phyloP scores from a whole-genome alignment of 2,329 filamentous ascomycete genomes.

The Alternaria panax region DNA sequence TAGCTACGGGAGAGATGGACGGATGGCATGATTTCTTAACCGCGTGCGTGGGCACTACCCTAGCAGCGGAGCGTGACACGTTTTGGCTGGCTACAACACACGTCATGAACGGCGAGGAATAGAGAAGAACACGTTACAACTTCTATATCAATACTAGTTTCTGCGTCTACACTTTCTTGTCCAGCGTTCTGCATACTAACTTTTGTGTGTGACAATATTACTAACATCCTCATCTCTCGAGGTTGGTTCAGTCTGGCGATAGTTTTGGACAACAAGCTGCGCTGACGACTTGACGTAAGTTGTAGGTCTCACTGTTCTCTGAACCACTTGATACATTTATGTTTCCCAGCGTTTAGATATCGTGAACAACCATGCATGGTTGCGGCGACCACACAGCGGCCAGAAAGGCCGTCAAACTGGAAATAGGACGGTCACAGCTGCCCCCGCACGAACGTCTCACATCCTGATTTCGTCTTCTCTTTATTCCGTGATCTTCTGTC shows the following conservation, averaged over 20 bases:
- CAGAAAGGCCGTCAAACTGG: neutral
- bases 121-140: neutral
- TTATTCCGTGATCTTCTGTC: neutral
- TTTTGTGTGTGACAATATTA: neutral
- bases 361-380: neutral
- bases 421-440: neutral
- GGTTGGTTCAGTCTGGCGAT: neutral
- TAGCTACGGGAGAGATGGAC: conserved; percentile 56
- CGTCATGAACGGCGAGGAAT: conserved; percentile 3
- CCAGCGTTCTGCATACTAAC: neutral
- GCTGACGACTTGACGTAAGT: neutral
- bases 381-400: neutral
- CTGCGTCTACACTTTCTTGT: neutral
- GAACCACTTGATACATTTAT: neutral
- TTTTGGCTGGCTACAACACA: conserved; percentile 59
- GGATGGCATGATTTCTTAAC: conserved; percentile 64
- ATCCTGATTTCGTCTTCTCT: neutral
- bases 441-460: neutral
- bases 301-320: neutral
- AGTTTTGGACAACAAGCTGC: neutral
- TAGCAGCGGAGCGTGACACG: conserved; percentile 55
- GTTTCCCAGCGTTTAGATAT: neutral
- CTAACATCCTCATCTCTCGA: neutral
- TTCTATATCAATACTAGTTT: neutral
- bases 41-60: conserved; percentile 61